Percentiles rank a stretch among this genome's conserved stretches.
phyloP scores from a whole-genome alignment of 2,329 filamentous ascomycete genomes.

The Talaromyces amestolkiae region DNA sequence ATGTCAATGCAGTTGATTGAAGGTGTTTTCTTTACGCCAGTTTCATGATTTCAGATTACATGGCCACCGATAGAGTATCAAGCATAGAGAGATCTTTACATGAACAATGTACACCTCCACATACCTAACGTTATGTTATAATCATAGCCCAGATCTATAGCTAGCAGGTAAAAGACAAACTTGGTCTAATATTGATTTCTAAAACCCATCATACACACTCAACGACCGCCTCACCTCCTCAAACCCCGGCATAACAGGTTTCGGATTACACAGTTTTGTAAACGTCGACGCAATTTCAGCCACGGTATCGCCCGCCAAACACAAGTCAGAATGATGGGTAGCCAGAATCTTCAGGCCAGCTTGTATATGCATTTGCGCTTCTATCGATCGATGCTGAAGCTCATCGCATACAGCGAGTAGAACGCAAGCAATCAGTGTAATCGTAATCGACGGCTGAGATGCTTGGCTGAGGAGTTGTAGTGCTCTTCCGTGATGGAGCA shows the following conservation, averaged over 20 bases:
- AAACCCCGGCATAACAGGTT: not conserved
- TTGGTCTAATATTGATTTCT: not conserved
- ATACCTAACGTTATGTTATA: no score
- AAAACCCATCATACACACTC: not conserved
- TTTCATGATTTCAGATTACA: no score
- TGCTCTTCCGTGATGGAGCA: not conserved
- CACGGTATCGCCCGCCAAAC: not conserved
- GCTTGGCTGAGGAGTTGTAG: not conserved
- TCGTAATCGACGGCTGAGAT: not conserved
- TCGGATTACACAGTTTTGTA: not conserved
- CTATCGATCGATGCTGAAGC: not conserved
- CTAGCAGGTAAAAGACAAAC: no score
- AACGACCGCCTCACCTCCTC: not conserved
- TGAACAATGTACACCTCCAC: no score
- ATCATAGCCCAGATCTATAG: no score
- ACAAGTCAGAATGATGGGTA: not conserved
- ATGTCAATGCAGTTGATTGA: no score
- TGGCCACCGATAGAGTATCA: no score
- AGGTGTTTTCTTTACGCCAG: no score
- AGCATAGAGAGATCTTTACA: no score
- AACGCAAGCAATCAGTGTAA: not conserved
- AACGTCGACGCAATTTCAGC: not conserved
- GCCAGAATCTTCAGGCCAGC: not conserved
- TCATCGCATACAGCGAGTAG: not conserved
- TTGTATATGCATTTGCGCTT: not conserved